phyloP scores from a whole-genome alignment of 1,284 basidiomycete species.

The Vanrija pseudolonga region DNA sequence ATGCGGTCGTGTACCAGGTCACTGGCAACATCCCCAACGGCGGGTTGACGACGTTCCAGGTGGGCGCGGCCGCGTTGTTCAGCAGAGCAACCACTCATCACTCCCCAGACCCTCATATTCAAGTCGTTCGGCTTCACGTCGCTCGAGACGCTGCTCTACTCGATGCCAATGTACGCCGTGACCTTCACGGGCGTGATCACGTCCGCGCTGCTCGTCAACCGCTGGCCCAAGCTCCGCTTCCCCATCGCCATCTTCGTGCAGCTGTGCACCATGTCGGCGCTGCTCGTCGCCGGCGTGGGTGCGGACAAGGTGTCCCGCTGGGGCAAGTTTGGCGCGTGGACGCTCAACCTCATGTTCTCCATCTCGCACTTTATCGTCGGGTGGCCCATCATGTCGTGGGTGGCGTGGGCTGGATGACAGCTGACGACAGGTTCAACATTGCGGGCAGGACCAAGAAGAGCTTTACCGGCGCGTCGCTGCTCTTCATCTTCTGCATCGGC shows the following conservation, averaged over 20 bases:
- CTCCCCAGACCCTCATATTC: slow-evolving; percentile 7
- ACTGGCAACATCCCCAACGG: slow-evolving; percentile 21
- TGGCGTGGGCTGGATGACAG: no score
- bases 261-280: slow-evolving; percentile 3
- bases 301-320: slow-evolving; percentile 1
- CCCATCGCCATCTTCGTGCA: slow-evolving; percentile 12
- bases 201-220: slow-evolving; percentile 10
- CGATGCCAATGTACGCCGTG: slow-evolving; percentile 8
- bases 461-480: background rate
- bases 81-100: background rate
- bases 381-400: slow-evolving; percentile 21
- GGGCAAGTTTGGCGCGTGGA: slow-evolving; percentile 7
- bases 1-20: slow-evolving; percentile 22
- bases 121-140: slow-evolving; percentile 15
- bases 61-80: background rate
- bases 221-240: slow-evolving; percentile 16
- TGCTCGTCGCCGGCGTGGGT: slow-evolving; percentile 2
- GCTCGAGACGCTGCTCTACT: slow-evolving; percentile 9
- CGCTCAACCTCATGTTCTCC: slow-evolving; percentile 1
- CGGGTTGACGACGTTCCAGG: slow-evolving; percentile 17
- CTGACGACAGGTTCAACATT: slow-evolving; percentile 9
- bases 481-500: slow-evolving; percentile 10
- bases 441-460: slow-evolving; percentile 20
- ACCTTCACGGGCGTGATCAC: slow-evolving; percentile 6
- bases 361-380: slow-evolving; percentile 16